Conservation (phyloP, 768 basidiomycete genomes). For the Rhodotorula toruloides region DNA sequence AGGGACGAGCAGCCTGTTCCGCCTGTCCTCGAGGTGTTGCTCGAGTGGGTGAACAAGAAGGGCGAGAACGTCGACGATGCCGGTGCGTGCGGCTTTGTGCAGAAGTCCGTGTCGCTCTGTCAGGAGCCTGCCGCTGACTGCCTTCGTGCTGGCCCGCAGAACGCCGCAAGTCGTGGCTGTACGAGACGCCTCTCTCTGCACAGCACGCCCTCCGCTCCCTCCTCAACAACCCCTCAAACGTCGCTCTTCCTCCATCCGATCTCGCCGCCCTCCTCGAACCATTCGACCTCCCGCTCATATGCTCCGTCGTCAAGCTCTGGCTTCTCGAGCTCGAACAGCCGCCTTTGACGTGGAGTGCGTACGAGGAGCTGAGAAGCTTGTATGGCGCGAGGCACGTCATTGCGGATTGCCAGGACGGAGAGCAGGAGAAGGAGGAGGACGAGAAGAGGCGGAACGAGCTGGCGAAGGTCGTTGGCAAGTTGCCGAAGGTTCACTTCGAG, state of each 20-base stretch:
- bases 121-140: no score
- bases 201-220: conserved; percentile 80
- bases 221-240: conserved; percentile 53
- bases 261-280: conserved; percentile 57
- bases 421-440: not conserved
- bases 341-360: conserved; percentile 74
- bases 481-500: conserved; percentile 30
- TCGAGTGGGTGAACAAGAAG: conserved; percentile 60
- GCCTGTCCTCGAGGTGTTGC: conserved; percentile 63
- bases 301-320: conserved; percentile 81
- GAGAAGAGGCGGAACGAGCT: not conserved
- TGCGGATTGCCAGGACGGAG: not conserved
- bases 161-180: conserved; percentile 87
- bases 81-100: conserved; percentile 54
- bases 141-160: conserved; percentile 53
- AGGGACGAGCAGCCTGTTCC: conserved; percentile 56
- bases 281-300: conserved; percentile 81
- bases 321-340: conserved; percentile 85
- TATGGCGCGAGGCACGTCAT: conserved; percentile 50
- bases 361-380: conserved; percentile 83
- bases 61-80: conserved; percentile 62
- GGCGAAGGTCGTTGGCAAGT: conserved; percentile 7
- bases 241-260: not conserved
- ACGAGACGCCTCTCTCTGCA: conserved; percentile 73
- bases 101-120: no score